phyloP scores from a whole-genome alignment of 2,329 filamentous ascomycete species.

The Metarhizium album region DNA sequence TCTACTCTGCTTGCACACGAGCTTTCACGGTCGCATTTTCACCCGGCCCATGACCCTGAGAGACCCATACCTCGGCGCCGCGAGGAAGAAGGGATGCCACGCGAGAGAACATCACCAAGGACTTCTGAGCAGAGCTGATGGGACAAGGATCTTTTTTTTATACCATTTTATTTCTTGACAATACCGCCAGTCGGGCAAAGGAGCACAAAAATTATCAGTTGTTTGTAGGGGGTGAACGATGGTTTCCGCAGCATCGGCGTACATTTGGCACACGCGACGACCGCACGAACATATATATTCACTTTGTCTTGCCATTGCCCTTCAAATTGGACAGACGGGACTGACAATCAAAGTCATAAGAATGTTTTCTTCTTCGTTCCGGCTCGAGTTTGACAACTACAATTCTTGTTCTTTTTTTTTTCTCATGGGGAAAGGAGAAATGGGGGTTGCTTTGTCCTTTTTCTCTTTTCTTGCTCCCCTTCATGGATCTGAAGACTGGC shows the following conservation, averaged over 20 bases:
- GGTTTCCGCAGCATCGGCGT: background rate
- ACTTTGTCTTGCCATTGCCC: background rate
- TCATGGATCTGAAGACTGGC: background rate
- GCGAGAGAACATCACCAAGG: conserved; percentile 8
- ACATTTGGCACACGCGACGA: background rate
- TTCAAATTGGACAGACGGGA: background rate
- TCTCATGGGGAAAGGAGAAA: no score
- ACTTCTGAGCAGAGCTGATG: background rate
- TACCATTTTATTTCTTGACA: background rate
- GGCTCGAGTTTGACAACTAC: background rate
- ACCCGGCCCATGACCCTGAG: conserved; percentile 1
- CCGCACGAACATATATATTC: background rate
- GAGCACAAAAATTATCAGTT: no score
- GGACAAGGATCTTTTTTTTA: background rate
- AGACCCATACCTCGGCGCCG: conserved; percentile 2
- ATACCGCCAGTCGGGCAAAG: background rate
- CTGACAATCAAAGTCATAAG: background rate
- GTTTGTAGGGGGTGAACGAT: background rate
- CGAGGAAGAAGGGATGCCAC: conserved; percentile 5
- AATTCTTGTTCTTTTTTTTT: background rate
- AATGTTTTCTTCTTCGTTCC: no score
- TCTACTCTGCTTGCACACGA: conserved; percentile 21
- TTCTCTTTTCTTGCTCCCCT: background rate
- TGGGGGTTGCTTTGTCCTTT: background rate
- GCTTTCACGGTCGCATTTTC: conserved; percentile 5